These are phyloP conservation scores for Mycena venus DNA, from an alignment of 768 basidiomycete species.

Conservation along the genomic window DNA sequence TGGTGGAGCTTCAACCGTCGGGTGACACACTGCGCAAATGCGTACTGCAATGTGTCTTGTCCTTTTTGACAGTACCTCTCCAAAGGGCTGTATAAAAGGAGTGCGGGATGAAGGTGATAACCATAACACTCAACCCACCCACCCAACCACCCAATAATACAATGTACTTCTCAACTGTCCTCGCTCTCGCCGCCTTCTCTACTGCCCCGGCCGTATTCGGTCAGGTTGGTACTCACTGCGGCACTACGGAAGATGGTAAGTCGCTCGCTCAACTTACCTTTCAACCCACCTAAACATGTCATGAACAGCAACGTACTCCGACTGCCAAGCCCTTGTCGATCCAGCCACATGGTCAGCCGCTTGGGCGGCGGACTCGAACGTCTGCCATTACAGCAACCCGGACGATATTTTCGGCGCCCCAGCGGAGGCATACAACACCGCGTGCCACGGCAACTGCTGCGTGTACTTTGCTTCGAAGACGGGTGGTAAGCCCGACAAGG, in stretches of 20 bases:
- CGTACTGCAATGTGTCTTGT: too few relatives aligned
- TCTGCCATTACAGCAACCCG: background rate
- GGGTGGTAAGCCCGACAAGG: too few relatives aligned
- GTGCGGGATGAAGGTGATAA: background rate
- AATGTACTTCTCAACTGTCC: background rate
- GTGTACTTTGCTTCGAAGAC: too few relatives aligned
- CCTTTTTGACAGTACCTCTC: too few relatives aligned
- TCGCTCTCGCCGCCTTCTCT: background rate
- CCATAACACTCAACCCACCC: background rate
- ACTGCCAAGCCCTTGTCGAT: background rate
- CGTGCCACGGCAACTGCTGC: too few relatives aligned
- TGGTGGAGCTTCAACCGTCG: too few relatives aligned
- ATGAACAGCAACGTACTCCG: background rate
- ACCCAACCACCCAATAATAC: background rate
- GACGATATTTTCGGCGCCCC: background rate
- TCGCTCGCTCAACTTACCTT: background rate
- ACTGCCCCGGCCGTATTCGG: background rate
- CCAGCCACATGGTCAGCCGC: background rate
- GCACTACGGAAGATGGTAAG: background rate
- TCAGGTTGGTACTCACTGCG: background rate
- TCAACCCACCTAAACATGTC: background rate
- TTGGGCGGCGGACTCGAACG: background rate
- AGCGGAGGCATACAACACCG: background rate
- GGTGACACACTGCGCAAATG: too few relatives aligned
- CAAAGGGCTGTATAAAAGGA: background rate